A percentile compares a stretch with the other conserved stretches of the same genome.
These are phyloP conservation scores for Phytophthora multivora DNA, from an alignment of 352 stramenopile genomes.

Conservation along the genomic window DNA sequence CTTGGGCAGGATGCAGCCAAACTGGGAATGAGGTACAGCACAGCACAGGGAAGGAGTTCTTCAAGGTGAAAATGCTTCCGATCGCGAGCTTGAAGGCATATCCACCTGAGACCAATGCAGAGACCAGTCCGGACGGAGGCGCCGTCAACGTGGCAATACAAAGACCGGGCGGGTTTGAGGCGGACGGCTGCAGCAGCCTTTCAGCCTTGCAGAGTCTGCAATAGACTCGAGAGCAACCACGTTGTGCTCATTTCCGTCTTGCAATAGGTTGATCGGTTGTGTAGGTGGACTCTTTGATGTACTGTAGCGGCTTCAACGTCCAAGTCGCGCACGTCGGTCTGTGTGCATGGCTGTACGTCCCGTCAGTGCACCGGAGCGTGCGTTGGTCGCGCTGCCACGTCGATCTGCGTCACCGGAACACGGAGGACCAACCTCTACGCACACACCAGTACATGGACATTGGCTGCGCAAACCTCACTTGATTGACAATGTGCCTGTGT, in stretches of 20 bases:
- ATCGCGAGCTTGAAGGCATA: conserved; percentile 19
- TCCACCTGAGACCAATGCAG: conserved; percentile 22
- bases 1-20: conserved; percentile 14
- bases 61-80: background rate
- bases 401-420: conserved; percentile 14
- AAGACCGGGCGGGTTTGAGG: conserved; percentile 13
- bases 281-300: no score
- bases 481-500: no score
- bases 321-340: conserved; percentile 5
- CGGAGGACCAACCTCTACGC: background rate
- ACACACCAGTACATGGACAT: background rate
- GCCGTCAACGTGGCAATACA: conserved; percentile 16
- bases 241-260: no score
- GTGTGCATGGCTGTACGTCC: background rate
- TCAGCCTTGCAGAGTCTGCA: no score
- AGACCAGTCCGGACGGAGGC: conserved; percentile 20
- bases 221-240: no score
- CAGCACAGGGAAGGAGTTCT: background rate
- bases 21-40: conserved; percentile 23
- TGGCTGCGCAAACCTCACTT: background rate
- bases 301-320: conserved; percentile 14
- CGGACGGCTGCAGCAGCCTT: background rate
- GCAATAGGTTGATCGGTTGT: no score
- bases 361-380: conserved; percentile 15
- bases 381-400: conserved; percentile 9